These are phyloP conservation scores for Fusarium cicatricum DNA, from an alignment of 2,329 filamentous ascomycete species.

Conservation along the genomic window DNA sequence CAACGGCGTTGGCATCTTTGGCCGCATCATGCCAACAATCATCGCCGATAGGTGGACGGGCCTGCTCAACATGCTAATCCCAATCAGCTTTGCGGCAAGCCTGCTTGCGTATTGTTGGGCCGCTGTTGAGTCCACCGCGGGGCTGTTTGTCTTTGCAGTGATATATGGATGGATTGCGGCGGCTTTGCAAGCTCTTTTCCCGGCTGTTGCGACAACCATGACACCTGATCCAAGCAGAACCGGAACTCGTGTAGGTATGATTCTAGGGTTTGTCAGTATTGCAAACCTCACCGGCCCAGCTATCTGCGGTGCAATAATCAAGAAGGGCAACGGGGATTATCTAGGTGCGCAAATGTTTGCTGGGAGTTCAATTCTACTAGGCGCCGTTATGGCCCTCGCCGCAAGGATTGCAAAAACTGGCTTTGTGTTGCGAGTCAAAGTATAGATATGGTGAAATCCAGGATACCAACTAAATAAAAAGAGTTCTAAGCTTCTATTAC, in stretches of 20 bases:
- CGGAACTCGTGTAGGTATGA: slow-evolving; percentile 49
- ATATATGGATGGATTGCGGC: slow-evolving; percentile 62
- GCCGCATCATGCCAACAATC: slow-evolving; percentile 57
- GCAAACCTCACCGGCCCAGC: slow-evolving; percentile 42
- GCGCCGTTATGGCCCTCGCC: slow-evolving; percentile 31
- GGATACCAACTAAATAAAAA: background rate
- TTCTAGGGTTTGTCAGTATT: slow-evolving; percentile 44
- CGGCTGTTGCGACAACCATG: slow-evolving; percentile 56
- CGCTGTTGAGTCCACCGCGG: slow-evolving; percentile 32
- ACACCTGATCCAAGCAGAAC: slow-evolving; percentile 44
- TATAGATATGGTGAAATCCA: slow-evolving; percentile 1
- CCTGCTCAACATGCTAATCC: slow-evolving; percentile 59
- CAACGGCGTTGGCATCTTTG: slow-evolving; percentile 61
- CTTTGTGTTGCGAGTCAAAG: slow-evolving; percentile 12
- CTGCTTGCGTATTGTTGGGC: slow-evolving; percentile 45
- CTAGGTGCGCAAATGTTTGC: slow-evolving; percentile 39
- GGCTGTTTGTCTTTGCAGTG: slow-evolving; percentile 41
- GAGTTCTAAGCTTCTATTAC: background rate
- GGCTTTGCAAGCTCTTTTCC: slow-evolving; percentile 60
- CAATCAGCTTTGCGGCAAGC: slow-evolving; percentile 40
- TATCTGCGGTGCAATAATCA: slow-evolving; percentile 40
- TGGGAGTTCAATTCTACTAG: slow-evolving; percentile 32
- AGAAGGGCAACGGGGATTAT: slow-evolving; percentile 24
- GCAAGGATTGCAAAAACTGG: slow-evolving; percentile 30
- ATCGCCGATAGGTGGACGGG: slow-evolving; percentile 59